phyloP scores from a whole-genome alignment of 495 filamentous ascomycete species.

The Tuber magnatum region DNA sequence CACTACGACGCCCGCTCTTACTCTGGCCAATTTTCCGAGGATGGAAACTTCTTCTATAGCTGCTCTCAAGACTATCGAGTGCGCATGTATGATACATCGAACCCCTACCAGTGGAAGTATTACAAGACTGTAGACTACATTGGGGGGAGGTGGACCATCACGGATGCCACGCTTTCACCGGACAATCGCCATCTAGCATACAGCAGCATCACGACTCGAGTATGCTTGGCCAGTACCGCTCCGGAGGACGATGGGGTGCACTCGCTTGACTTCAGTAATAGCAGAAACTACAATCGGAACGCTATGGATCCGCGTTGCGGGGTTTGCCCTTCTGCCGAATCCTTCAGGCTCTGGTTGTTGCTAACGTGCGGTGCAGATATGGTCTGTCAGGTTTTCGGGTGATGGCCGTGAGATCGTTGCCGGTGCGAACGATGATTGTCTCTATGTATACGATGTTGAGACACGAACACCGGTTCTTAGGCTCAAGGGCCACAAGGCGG shows the following conservation, averaged over 20 bases:
- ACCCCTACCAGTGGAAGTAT: constrained; percentile 90
- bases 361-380: constrained; percentile 55
- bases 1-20: constrained; percentile 79
- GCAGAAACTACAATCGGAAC: constrained; percentile 40
- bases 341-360: constrained; percentile 13
- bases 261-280: constrained; percentile 62
- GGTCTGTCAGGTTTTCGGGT: constrained; percentile 85
- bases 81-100: constrained; percentile 95
- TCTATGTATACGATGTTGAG: constrained; percentile 93
- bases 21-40: constrained; percentile 91
- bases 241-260: constrained; percentile 74
- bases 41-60: constrained; percentile 97
- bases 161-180: constrained; percentile 83
- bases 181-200: constrained; percentile 89
- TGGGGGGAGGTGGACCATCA: constrained; percentile 88
- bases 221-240: constrained; percentile 80
- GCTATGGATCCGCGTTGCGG: constrained; percentile 40
- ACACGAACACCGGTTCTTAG: constrained; percentile 62
- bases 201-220: constrained; percentile 70
- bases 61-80: constrained; percentile 88
- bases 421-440: constrained; percentile 67
- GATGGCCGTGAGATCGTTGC: constrained; percentile 89
- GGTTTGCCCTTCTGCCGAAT: constrained; percentile 8
- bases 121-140: constrained; percentile 88
- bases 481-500: constrained; percentile 70